Evolutionary conservation across 2,329 filamentous ascomycete genomes (phyloP), one percentile per base, ranked within the genome.

Genomic region (Clonostachys sp.): DNA sequence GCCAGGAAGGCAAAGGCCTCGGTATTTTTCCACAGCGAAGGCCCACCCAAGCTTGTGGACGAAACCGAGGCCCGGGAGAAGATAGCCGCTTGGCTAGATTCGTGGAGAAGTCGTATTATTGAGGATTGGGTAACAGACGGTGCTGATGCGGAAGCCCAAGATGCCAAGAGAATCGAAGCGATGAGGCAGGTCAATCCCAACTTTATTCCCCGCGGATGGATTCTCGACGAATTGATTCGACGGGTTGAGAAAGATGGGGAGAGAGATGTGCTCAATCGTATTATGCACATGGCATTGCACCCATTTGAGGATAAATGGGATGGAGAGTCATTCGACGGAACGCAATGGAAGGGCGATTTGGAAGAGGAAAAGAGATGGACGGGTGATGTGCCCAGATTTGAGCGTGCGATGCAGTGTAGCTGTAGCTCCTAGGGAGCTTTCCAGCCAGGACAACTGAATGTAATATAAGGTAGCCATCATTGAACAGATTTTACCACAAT

Each of bases 161-260:
- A 95, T 42, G 71, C 68, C 4, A 80, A 86, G 57, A 77, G 92
- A 51, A 79, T 83, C 49, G 65, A 61, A 33, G 80, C 79, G 12
- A 97, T 97, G 94, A 89, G 87, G 70, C 74, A 71, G 24, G 87
- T 91, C 18, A 99, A 99, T 61, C 94, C 94, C 3, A 96, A 89
- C 70, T 99, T 99, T 59, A 75, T 96, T 1, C 90, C 94, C 1
- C 81, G 91, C 42, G 85, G 87, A 16, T 99, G 92, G 91, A 81
- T 99, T 45, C 74, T 99, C 17, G 92, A 97, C 62, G 94, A 99
- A 66, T 65, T 99, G 13, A 97, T 99, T 55, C 81, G 87, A 42
- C 80, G 89, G 10, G 91, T 97, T 0, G 90, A 97, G 66, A 89
- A 89, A 62, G 83, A 85, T 45, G 82, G 84, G 3, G 91, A 99